phyloP scores from a whole-genome alignment of 2,329 filamentous ascomycete species.

The Alternaria postmessia region DNA sequence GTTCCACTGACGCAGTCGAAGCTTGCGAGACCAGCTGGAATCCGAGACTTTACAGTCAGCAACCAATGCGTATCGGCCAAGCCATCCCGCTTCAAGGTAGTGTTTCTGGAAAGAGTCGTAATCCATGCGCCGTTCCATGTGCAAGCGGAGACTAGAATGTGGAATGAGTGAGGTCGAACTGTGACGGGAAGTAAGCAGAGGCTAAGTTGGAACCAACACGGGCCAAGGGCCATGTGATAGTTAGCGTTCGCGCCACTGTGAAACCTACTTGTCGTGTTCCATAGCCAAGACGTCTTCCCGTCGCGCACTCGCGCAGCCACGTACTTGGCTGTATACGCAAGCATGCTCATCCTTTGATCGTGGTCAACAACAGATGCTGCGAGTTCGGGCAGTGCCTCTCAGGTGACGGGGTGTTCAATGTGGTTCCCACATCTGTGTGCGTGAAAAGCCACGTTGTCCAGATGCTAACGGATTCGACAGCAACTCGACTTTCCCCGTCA shows the following conservation, averaged over 20 bases:
- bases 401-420: background rate
- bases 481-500: background rate
- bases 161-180: background rate
- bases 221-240: background rate
- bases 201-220: background rate
- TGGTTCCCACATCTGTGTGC: background rate
- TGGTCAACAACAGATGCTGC: background rate
- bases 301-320: background rate
- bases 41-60: background rate
- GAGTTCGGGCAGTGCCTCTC: rapidly evolving
- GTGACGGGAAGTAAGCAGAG: background rate
- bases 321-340: background rate
- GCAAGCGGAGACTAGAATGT: background rate
- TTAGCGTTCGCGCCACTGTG: too few relatives aligned
- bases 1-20: background rate
- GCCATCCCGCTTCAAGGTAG: background rate
- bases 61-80: background rate
- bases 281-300: background rate
- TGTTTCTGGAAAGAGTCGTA: background rate
- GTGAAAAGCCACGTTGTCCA: background rate
- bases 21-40: background rate
- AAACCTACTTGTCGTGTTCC: background rate
- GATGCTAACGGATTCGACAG: background rate
- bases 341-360: background rate
- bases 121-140: background rate